These are phyloP conservation scores for Fraxinus sp. DNA, from an alignment of 305 asterid genomes.

Conservation along the genomic window DNA sequence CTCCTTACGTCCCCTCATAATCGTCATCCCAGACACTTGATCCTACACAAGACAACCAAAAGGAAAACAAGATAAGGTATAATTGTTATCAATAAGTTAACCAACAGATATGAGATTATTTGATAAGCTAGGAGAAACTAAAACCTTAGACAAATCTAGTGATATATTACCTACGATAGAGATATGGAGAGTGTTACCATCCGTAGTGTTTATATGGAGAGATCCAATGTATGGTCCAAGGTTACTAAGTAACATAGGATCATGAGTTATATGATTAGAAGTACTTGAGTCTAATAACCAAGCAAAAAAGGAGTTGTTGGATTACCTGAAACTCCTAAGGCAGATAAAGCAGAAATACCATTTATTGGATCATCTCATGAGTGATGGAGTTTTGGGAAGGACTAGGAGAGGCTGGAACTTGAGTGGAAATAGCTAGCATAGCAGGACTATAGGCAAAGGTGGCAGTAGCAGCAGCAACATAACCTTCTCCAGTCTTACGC, in stretches of 20 bases:
- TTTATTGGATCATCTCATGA: not conserved
- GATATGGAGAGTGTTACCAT: not conserved
- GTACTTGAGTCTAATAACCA: not conserved
- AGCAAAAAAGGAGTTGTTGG: too few species aligned
- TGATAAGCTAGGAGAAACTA: too few species aligned
- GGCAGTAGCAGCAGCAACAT: not conserved
- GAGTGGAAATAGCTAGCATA: too few species aligned
- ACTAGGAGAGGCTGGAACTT: not conserved
- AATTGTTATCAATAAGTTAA: too few species aligned
- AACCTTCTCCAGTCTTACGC: too few species aligned
- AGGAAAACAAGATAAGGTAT: too few species aligned
- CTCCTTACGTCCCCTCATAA: too few species aligned
- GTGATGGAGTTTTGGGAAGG: not conserved
- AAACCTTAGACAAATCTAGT: too few species aligned
- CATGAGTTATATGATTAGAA: not conserved
- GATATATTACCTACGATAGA: too few species aligned
- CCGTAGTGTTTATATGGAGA: not conserved
- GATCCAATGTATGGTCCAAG: not conserved
- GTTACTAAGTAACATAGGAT: not conserved
- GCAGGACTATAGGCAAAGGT: not conserved
- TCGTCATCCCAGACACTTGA: too few species aligned
- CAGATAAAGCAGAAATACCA: not conserved
- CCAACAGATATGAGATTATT: too few species aligned
- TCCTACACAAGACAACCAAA: too few species aligned
- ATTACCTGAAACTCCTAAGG: not conserved